Percentiles rank a stretch among this genome's conserved stretches.
These are phyloP conservation scores for Ceratobasidium sp. DNA, from an alignment of 1,284 basidiomycete genomes.

Conservation along the genomic window DNA sequence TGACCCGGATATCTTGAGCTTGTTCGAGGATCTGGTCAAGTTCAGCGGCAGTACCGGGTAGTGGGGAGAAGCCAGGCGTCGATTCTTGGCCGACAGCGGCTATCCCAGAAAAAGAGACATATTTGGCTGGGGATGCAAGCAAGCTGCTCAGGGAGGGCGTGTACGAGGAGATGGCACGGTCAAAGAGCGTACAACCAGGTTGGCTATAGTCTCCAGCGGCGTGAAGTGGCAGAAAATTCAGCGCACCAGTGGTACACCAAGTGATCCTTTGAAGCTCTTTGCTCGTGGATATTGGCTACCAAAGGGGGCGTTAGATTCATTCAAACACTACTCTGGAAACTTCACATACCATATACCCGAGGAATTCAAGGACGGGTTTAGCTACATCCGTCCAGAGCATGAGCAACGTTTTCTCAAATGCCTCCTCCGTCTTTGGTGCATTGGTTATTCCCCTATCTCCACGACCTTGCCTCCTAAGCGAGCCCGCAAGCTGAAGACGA, in stretches of 20 bases:
- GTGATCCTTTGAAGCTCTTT: background rate
- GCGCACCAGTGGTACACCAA: constrained; percentile 19
- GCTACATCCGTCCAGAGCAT: too few species aligned
- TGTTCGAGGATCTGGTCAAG: background rate
- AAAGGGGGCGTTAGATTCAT: too few species aligned
- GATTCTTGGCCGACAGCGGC: constrained; percentile 4
- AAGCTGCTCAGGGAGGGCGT: background rate
- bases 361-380: too few species aligned
- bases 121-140: background rate
- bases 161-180: constrained; percentile 7
- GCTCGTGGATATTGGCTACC: background rate
- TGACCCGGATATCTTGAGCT: background rate
- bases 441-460: too few species aligned
- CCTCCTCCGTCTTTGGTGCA: too few species aligned
- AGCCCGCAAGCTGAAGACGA: too few species aligned
- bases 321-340: too few species aligned
- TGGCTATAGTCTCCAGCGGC: constrained; percentile 1
- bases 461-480: too few species aligned
- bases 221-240: constrained; percentile 6
- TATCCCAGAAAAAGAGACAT: background rate
- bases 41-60: background rate
- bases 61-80: background rate
- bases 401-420: too few species aligned
- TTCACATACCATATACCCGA: too few species aligned
- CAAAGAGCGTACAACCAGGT: constrained; percentile 1